Percentiles rank a stretch among this genome's conserved stretches.
phyloP scores from a whole-genome alignment of 441 rosid species.

The Raphanus hybrid region DNA sequence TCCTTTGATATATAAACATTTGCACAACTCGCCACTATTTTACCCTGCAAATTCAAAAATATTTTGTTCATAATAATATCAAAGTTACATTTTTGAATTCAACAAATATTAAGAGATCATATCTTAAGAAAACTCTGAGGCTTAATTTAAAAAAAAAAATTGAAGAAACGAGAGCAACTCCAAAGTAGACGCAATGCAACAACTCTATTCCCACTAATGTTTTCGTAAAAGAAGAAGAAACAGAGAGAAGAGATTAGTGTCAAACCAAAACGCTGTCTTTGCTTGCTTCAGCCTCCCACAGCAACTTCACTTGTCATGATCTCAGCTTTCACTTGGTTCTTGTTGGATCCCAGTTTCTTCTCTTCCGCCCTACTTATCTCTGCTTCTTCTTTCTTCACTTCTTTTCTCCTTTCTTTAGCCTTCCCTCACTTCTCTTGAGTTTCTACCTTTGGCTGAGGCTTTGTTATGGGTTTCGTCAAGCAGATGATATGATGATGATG shows the following conservation, averaged over 20 bases:
- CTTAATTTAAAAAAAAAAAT: constrained; percentile 1
- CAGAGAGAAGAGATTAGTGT: neutral
- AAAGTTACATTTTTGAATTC: neutral
- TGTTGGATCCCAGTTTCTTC: too few relatives aligned
- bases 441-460: neutral
- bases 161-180: constrained; percentile 18
- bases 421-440: neutral
- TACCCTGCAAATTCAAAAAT: neutral
- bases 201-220: constrained; percentile 31
- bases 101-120: constrained; percentile 15
- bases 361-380: constrained; percentile 19
- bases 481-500: too few relatives aligned
- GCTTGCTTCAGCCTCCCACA: too few relatives aligned
- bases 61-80: neutral
- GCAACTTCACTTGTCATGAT: too few relatives aligned
- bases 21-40: neutral
- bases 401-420: constrained; percentile 3
- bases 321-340: too few relatives aligned
- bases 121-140: constrained; percentile 25
- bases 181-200: neutral
- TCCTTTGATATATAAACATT: constrained; percentile 6
- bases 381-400: neutral
- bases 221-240: neutral
- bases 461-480: constrained; percentile 40
- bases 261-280: neutral